Evolutionary conservation across 2,329 filamentous ascomycete species (phyloP), one percentile per base, ranked within the genome.

Genomic region (Truncatella angustata): DNA sequence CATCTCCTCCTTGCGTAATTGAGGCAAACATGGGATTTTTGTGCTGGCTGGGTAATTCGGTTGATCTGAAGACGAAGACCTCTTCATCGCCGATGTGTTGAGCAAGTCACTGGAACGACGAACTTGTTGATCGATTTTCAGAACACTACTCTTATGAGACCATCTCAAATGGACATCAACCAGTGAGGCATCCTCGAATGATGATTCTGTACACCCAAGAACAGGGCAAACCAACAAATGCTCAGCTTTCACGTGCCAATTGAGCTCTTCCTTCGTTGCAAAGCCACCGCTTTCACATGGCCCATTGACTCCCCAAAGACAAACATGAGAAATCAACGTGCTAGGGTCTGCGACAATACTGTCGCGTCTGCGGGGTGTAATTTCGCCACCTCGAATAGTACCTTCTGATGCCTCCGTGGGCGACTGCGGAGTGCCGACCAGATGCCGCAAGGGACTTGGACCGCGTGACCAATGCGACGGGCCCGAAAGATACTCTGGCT

Each of bases 181-280:
- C 4, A 69, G 53, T n/a, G 67, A 67, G 5, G 56, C 58, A 35
- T 50, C 69, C n/a, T 59, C 57, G 34, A 74, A 73, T 1, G 59
- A 56, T n/a, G 59, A 60, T 46, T 74, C 70, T 30, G 63, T 60
- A 50, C 74, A 77, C 1, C 67, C 70, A 0, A 63, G 57, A 1
- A 67, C 63, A 0, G 74, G 74, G 26, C 74, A 77, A 23, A 71
- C 58, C 24, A 76, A 64, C 10, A 76, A 63, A 53, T 77, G 74
- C 43, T 75, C 69, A 18, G 63, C 61, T 51, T 76, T 73, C 35
- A 77, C 71, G 52, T 77, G 74, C 62, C 73, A 70, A 14, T 68
- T 64, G 28, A 76, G 66, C 7, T 66, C 71, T 30, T 69, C 66
- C 12, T 63, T 64, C 1, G 70, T 69, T 2, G 63, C 58, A 49